Percentiles rank a stretch among this genome's conserved stretches.
phyloP scores from a whole-genome alignment of 495 filamentous ascomycete species.

The Friedmanniomyces simplex region DNA sequence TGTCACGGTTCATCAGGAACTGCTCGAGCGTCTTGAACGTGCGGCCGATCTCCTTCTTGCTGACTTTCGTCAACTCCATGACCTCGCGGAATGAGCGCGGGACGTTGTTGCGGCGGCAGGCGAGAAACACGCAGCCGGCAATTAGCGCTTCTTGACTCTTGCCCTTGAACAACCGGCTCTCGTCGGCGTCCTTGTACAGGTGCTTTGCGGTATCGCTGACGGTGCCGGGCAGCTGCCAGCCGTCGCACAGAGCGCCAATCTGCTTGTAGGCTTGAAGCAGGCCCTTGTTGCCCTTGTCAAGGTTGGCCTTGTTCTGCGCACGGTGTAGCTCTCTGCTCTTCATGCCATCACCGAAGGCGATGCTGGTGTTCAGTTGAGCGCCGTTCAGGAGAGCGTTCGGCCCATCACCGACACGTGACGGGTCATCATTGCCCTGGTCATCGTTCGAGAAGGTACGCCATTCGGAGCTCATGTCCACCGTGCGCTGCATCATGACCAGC shows the following conservation, averaged over 20 bases:
- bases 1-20: conserved; percentile 49
- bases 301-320: conserved; percentile 72
- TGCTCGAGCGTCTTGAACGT: conserved; percentile 89
- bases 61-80: conserved; percentile 80
- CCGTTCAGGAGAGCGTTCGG: conserved; percentile 81
- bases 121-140: conserved; percentile 93
- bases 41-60: conserved; percentile 92
- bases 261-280: conserved; percentile 77
- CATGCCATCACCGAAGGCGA: conserved; percentile 60
- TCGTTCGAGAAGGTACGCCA: conserved; percentile 99
- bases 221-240: conserved; percentile 65
- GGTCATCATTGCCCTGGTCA: conserved; percentile 86
- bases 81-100: conserved; percentile 89
- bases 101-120: conserved; percentile 78
- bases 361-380: conserved; percentile 82
- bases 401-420: conserved; percentile 91
- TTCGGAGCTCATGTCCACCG: conserved; percentile 90
- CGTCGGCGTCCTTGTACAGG: conserved; percentile 85
- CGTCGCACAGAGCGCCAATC: conserved; percentile 79
- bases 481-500: conserved; percentile 78
- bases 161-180: conserved; percentile 85
- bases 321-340: conserved; percentile 71
- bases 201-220: conserved; percentile 83
- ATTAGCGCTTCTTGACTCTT: conserved; percentile 91
- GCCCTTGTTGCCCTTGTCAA: conserved; percentile 75